Evolutionary conservation across 202 grass and related monocot species (phyloP).

Genomic region (Digitaria exilis): DNA sequence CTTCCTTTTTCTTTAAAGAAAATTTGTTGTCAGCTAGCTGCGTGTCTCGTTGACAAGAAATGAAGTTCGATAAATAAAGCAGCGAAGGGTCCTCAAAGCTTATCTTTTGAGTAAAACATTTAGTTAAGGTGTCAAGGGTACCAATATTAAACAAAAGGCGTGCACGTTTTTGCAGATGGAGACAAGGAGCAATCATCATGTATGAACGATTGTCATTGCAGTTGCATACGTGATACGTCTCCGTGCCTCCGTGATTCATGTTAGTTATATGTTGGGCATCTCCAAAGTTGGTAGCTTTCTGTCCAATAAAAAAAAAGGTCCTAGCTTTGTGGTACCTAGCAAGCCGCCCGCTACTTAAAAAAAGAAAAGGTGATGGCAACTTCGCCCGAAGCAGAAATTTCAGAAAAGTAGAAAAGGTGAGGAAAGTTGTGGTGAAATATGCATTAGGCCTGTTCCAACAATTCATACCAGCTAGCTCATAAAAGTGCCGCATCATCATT

Average conservation of each 20-base stretch:
- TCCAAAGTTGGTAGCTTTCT: background rate
- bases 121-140: background rate
- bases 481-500: no score
- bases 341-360: background rate
- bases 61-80: background rate
- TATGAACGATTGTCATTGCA: background rate
- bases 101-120: background rate
- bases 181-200: background rate
- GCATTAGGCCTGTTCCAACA: no score
- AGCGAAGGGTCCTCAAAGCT: background rate
- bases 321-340: background rate
- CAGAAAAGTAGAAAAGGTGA: background rate
- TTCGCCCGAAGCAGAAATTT: background rate
- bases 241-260: background rate
- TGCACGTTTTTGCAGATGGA: background rate
- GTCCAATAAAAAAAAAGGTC: no score
- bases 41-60: conserved; percentile 21
- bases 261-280: background rate
- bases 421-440: background rate
- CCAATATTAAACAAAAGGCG: background rate
- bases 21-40: background rate
- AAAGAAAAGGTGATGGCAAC: conserved; percentile 1
- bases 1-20: background rate
- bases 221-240: background rate
- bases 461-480: no score